These are phyloP conservation scores for Fraxinus platypoda DNA, from an alignment of 305 asterid genomes.

Conservation along the genomic window DNA sequence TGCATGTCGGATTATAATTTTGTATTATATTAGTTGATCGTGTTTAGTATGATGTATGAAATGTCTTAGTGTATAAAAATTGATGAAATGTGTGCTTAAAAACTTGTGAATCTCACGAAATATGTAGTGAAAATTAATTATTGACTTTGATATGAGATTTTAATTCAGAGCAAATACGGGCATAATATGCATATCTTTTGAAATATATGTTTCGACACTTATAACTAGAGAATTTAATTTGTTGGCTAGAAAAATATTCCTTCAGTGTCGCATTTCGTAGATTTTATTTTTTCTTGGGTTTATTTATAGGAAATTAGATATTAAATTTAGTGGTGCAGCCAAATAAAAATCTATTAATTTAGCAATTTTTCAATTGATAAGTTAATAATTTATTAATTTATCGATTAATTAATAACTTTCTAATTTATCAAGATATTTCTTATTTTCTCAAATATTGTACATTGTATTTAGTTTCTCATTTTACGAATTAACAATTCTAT, in stretches of 20 bases:
- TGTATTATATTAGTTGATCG: not conserved
- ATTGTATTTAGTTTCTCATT: not conserved
- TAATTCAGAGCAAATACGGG: not conserved
- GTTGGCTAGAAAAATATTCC: not conserved
- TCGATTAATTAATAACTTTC: not conserved
- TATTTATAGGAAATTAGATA: not conserved
- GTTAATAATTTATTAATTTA: not conserved
- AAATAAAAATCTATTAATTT: not conserved
- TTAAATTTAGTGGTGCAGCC: not conserved
- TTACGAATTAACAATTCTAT: not conserved
- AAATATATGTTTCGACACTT: not conserved
- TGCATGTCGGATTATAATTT: not conserved
- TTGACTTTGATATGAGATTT: not conserved
- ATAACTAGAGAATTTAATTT: not conserved
- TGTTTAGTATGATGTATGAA: not conserved
- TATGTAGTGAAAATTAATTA: not conserved
- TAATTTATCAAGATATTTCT: not conserved
- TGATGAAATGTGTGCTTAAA: not conserved
- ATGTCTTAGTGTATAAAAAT: not conserved
- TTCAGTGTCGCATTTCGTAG: not conserved
- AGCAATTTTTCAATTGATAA: not conserved
- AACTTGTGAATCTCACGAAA: not conserved
- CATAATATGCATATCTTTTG: not conserved
- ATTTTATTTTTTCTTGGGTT: not conserved
- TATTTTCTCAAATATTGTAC: not conserved